Base-by-base conservation (phyloP, 192 early-diverging fungal genomes). In the Entrophospora sp. region DNA sequence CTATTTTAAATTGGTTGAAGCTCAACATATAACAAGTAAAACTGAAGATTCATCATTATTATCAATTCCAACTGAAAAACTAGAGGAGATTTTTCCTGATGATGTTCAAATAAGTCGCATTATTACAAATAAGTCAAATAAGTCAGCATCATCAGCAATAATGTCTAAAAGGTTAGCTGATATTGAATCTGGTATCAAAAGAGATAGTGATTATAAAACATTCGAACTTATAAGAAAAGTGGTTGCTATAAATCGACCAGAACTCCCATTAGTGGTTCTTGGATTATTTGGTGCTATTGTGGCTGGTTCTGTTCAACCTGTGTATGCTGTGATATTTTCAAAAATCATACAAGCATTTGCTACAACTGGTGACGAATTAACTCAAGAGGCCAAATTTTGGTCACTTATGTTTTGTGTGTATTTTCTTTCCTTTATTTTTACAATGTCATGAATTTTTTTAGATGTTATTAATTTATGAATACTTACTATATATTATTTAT, bases 321-420 rank as follows among this genome's bases (percentile, higher is more conserved):
- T 87, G 28, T 95, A 92, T 71, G 82, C 90, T 16, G 71, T 91
- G 18, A 69, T 85, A 38, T 86, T 85, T 65, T 74, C 82, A 7
- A 57, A 73, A 46, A 64, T 73, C 57, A 46, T 73, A 20, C 27
- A 58, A 9, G 31, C 68, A 13, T 59, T 73, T 14, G 34, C 66
- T 7, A 31, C 51, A 14, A 12, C 58, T 30, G 9, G 6, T 3
- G 49, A 32, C 22, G 43, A 64, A 16, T 61, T 70, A 24, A 43
- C 36, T 13, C 30, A 49, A 0, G 73, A 70, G 34, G 66, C 76
- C 43, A 74, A 72, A 36, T 72, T 73, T 51, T 85, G 74, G 70
- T 73, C 77, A 0, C 25, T 75, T 37, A 74, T 78, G 71, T 79
- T 85, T 63, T 63, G 77, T 37, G 61, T 73, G 5, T 63, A 80